Conservation (phyloP, 169 alveolate species). For the Ophryocystis elektroscirrha region DNA sequence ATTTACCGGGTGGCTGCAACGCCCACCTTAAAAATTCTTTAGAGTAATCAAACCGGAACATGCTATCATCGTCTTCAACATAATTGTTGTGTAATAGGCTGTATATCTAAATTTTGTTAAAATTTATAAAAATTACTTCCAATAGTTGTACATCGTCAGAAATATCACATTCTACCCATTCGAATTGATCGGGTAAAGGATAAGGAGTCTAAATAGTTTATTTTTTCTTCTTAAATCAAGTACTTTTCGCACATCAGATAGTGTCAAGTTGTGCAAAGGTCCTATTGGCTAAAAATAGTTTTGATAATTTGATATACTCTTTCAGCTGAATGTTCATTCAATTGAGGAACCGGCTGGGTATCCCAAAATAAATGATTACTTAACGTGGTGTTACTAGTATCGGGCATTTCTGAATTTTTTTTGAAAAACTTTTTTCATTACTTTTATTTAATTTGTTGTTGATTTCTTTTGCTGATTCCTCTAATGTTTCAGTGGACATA, state of each 20-base stretch:
- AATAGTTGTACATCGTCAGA: conserved; percentile 30
- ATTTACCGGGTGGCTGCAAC: conserved; percentile 66
- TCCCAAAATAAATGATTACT: conserved; percentile 85
- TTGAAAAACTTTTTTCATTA: too few relatives aligned
- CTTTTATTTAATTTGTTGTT: too few relatives aligned
- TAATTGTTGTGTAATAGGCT: conserved; percentile 64
- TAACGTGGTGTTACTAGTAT: too few relatives aligned
- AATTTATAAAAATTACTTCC: too few relatives aligned
- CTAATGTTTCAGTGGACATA: too few relatives aligned
- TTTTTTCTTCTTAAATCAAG: conserved; percentile 25
- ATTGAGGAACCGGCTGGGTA: conserved; percentile 76
- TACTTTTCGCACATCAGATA: conserved; percentile 22
- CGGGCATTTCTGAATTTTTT: too few relatives aligned
- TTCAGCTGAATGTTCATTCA: conserved; percentile 37
- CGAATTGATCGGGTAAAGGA: conserved; percentile 63
- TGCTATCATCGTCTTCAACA: conserved; percentile 86
- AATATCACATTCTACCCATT: conserved; percentile 67
- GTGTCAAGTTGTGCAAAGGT: conserved; percentile 11
- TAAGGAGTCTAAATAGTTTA: conserved; percentile 40
- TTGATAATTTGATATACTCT: not conserved
- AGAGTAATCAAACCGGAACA: conserved; percentile 83
- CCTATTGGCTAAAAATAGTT: conserved; percentile 12
- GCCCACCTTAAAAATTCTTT: conserved; percentile 83
- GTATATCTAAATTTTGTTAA: conserved; percentile 42
- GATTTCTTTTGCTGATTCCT: too few relatives aligned